Base-by-base conservation (phyloP, 257 asterid genomes). In the Nicotiana benthamiana region DNA sequence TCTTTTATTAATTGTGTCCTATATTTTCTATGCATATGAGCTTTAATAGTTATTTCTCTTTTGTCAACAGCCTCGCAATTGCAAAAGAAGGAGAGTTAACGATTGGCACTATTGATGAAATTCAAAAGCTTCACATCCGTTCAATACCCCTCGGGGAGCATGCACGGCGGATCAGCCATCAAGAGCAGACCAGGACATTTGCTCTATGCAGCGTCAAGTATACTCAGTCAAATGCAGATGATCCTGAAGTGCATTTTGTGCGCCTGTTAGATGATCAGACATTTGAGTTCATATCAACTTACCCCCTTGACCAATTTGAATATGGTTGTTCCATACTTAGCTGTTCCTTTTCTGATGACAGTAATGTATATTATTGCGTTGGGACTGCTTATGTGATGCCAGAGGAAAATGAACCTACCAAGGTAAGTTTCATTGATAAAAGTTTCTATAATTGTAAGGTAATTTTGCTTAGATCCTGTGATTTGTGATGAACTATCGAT, bases 381-480 rank as follows among this genome's bases (percentile, higher is more conserved):
- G 99, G 99, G 59, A 96, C 99, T 80, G 98, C 99, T 59, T 96
- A 91, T 76, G 99, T 94, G 22, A 89, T 94, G 92, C 95, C 98
- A 2, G 98, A 92, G 86, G 99, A 96, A 91, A 91, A 90, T 82
- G 98, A 94, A 83, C 98, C 98, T 48, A 83, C 95, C 84, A 94
- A 96, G 97, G 99, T 94, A 72, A 57, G 87, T 34, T 51, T 72
- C 15, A 24, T 46, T 72, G 59, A 70, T 46, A 13, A 5, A 72
- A 72, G 8, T 24, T 46, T 72, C 78, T 74, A 43, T 24, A 24
- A 51, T 48, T 36, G 51, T 16, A 48, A 24, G 43, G 10, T 48
- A 2, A 27, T 27, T 27, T 27, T 27, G 28, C 59, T 46, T 72
- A 72, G 40, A 72, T 72, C 40, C 40, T 72, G 60, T 46, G 36